Percentiles rank a stretch among this genome's conserved stretches.
These are phyloP conservation scores for Alternaria angustiovoidea DNA, from an alignment of 2,329 filamentous ascomycete species.

Conservation along the genomic window DNA sequence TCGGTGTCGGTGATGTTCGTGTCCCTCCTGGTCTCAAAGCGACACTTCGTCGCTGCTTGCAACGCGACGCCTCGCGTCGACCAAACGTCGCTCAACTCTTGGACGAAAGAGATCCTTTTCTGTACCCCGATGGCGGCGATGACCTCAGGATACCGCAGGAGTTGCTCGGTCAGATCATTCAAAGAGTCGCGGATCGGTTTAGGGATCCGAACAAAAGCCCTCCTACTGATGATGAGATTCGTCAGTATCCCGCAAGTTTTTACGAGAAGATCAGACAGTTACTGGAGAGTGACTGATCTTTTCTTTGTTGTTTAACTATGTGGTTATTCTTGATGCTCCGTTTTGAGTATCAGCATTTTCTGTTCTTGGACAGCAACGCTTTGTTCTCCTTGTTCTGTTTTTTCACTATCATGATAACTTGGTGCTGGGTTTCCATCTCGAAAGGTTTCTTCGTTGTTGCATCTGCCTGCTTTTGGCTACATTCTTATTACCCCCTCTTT, in stretches of 20 bases:
- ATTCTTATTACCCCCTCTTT: neutral
- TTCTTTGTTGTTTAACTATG: neutral
- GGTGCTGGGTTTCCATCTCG: neutral
- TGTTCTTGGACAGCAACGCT: neutral
- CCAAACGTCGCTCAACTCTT: conserved; percentile 67
- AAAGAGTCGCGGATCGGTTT: conserved; percentile 67
- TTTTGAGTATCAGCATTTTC: neutral
- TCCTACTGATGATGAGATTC: conserved; percentile 65
- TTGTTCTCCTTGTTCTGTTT: neutral
- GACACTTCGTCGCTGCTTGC: conserved; percentile 65
- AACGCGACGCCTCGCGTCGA: conserved; percentile 64
- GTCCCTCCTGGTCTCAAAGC: conserved; percentile 64
- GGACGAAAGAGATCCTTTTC: conserved; percentile 62
- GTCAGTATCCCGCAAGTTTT: conserved; percentile 56
- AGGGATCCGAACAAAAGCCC: conserved; percentile 59
- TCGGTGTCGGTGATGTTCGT: conserved; percentile 69
- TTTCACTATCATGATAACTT: conserved; percentile 11
- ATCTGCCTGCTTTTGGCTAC: neutral
- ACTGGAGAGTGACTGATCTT: conserved; percentile 34
- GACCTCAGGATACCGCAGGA: conserved; percentile 61
- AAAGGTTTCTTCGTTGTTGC: neutral
- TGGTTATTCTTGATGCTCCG: neutral
- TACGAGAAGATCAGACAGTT: conserved; percentile 58
- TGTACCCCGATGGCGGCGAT: conserved; percentile 65
- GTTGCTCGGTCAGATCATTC: conserved; percentile 67